Base-by-base conservation (phyloP, 1,284 basidiomycete genomes). In the Agaricales sp. region DNA sequence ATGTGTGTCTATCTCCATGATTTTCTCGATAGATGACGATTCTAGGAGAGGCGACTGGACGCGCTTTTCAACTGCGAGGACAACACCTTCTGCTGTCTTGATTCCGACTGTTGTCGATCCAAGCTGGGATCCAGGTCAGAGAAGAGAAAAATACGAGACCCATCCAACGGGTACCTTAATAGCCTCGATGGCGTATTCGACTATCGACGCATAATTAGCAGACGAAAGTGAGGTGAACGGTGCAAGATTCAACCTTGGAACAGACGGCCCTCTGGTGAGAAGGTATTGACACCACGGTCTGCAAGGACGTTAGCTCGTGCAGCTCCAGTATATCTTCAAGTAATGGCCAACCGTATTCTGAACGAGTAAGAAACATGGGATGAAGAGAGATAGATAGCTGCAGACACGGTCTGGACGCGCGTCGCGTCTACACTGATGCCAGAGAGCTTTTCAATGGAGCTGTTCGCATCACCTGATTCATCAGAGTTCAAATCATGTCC, bases 171-270 rank as follows among this genome's bases (percentile, higher is more conserved):
- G 55, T 56, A 93, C 92, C 70, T 96, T 97, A 69, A 97, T 97
- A 18, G 93, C 93, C 64, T 97, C 93, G 63, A 99, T 97, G 47
- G 96, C 96, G 75, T 99, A 99, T 70, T 99, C 96, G 69, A 97
- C 93, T 97, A 43, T 56, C 3, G 41, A 20, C 16, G 24, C 37
- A 19, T 43, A 30, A 47, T 38, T 45, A 48, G 21, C 51, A 55
- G 51, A 22, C 55, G 52, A 50, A 48, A 38, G 46, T 11, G 39
- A 47, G 45, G 48, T 43, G 45, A 25, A 53, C 23, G 6, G 20
- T 12, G 30, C 11, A 18, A 46, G 55, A 66, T n/a, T n/a, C 20
- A 55, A 87, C 90, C 89, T 80, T 93, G 91, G 70, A 92, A 93
- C 52, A 93, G 68, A 65, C 90, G 88, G 47, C 91, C 94, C 69